These are phyloP conservation scores for Cordyceps cicadae DNA, from an alignment of 2,329 filamentous ascomycete species.

Conservation along the genomic window DNA sequence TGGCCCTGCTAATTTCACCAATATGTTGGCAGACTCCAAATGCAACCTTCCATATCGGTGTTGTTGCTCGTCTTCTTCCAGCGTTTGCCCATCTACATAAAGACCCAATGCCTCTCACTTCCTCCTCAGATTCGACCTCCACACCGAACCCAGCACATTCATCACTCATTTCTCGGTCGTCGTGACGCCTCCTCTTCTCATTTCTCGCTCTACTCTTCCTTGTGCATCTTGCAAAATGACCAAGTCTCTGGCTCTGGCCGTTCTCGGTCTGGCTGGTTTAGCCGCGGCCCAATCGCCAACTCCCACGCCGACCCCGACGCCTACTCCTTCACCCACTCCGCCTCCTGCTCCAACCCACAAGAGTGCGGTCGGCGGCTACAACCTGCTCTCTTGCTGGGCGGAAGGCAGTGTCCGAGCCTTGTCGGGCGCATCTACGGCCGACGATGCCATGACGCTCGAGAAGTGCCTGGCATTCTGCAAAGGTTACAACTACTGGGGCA, in stretches of 20 bases:
- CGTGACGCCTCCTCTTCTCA: not conserved
- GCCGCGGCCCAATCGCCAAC: conserved; percentile 28
- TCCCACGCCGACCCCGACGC: conserved; percentile 23
- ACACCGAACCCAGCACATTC: not conserved
- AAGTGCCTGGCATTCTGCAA: conserved; percentile 38
- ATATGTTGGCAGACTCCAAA: not conserved
- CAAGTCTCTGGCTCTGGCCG: conserved; percentile 22
- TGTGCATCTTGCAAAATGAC: not conserved
- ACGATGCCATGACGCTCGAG: conserved; percentile 43
- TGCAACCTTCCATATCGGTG: not conserved
- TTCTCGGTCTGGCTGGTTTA: conserved; percentile 28
- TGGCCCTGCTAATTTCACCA: not conserved
- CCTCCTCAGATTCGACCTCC: not conserved
- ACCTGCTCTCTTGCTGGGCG: conserved; percentile 39
- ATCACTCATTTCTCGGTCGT: not conserved
- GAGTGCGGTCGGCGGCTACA: conserved; percentile 34
- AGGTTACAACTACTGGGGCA: conserved; percentile 39
- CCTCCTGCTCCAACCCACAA: conserved; percentile 22
- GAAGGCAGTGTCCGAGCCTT: conserved; percentile 40
- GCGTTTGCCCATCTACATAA: not conserved
- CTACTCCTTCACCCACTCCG: conserved; percentile 27
- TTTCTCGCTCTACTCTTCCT: not conserved
- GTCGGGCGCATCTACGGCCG: conserved; percentile 29
- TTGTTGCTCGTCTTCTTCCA: not conserved
- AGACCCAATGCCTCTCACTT: not conserved